A percentile compares a stretch with the other conserved stretches of the same genome.
phyloP scores from a whole-genome alignment of 441 rosid species.

The Biscutella laevigata region DNA sequence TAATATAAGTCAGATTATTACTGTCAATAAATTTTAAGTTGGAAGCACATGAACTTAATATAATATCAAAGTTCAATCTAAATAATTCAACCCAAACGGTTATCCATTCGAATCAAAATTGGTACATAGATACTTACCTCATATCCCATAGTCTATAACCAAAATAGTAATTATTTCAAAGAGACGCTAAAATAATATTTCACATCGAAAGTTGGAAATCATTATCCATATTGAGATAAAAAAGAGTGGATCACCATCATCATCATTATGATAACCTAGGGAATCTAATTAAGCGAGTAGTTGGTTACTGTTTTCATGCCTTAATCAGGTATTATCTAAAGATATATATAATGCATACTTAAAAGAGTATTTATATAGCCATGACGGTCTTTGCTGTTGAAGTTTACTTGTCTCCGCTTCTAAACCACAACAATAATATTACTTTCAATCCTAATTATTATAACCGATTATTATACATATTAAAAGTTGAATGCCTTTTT shows the following conservation, averaged over 20 bases:
- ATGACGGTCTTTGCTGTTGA: slow-evolving; percentile 15
- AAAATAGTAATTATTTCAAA: no score
- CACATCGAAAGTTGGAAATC: no score
- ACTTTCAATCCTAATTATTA: not conserved
- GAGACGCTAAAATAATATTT: no score
- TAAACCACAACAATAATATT: slow-evolving; percentile 15
- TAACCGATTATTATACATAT: not conserved
- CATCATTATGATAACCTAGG: not conserved
- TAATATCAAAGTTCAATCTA: no score
- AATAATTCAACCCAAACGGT: no score
- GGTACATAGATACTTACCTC: no score
- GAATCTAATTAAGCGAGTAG: slow-evolving; percentile 17
- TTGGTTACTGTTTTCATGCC: slow-evolving; percentile 23
- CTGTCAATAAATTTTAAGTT: no score
- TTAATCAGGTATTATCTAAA: not conserved
- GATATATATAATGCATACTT: not conserved
- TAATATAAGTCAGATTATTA: no score
- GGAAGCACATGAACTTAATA: no score
- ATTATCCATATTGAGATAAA: no score
- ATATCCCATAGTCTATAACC: no score
- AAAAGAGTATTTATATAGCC: slow-evolving; percentile 14
- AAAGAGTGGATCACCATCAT: slow-evolving; percentile 25
- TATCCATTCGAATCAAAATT: no score
- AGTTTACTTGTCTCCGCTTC: slow-evolving; percentile 26
- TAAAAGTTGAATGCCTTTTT: slow-evolving; percentile 11